Evolutionary conservation across 1,284 basidiomycete species (phyloP).

Genomic region (Puccinia polysora): DNA sequence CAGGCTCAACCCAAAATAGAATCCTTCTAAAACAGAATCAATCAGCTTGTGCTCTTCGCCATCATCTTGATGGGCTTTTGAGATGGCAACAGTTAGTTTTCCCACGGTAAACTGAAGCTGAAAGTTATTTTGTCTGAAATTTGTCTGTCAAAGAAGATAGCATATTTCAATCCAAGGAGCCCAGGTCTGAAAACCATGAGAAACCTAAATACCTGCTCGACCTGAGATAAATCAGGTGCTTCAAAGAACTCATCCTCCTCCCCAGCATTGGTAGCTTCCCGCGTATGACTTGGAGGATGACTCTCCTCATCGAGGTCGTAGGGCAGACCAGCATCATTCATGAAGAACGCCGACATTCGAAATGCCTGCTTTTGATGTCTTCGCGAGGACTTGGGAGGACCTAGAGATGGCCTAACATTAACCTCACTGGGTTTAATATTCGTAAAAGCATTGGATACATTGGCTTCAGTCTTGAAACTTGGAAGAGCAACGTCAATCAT

Average conservation of each 20-base stretch:
- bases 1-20: constrained; percentile 68
- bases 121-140: constrained; percentile 75
- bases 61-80: constrained; percentile 59
- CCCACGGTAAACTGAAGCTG: constrained; percentile 88
- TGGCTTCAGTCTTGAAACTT: constrained; percentile 62
- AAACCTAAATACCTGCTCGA: constrained; percentile 59
- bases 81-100: constrained; percentile 75
- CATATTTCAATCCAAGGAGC: constrained; percentile 4
- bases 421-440: constrained; percentile 12
- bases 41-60: constrained; percentile 69
- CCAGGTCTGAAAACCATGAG: too few relatives aligned
- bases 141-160: constrained; percentile 54
- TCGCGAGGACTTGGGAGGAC: constrained; percentile 31
- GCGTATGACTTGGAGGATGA: constrained; percentile 27
- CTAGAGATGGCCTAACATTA: background rate
- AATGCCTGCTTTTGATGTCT: constrained; percentile 30
- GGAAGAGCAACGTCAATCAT: constrained; percentile 89
- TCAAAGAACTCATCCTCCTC: constrained; percentile 69
- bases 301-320: constrained; percentile 26
- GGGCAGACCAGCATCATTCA: constrained; percentile 42
- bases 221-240: constrained; percentile 63
- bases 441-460: constrained; percentile 46
- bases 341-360: constrained; percentile 36
- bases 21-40: constrained; percentile 73
- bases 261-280: constrained; percentile 48